A percentile compares a stretch with the other conserved stretches of the same genome.
These are phyloP conservation scores for Wickerhamiella hasegawae DNA, from an alignment of 805 yeast species.

Conservation along the genomic window DNA sequence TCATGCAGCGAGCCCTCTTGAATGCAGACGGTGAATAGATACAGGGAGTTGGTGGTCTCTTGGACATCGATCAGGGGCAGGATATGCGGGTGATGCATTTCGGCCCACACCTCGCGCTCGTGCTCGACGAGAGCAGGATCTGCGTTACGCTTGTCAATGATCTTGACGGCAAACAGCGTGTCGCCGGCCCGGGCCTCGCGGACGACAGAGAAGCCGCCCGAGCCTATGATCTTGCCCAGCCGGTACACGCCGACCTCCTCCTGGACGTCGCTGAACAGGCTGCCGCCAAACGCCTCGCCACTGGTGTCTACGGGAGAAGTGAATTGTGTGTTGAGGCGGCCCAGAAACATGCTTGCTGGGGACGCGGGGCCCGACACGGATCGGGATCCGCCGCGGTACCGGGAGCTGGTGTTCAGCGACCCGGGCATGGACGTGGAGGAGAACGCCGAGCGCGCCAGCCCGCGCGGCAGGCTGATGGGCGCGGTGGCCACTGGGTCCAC, in stretches of 20 bases:
- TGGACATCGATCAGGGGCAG: slow-evolving; percentile 45
- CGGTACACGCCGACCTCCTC: slow-evolving; percentile 1
- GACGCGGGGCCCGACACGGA: slow-evolving; percentile 2
- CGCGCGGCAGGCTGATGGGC: not conserved
- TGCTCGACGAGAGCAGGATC: slow-evolving; percentile 40
- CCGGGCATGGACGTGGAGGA: not conserved
- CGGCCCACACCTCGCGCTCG: slow-evolving; percentile 66
- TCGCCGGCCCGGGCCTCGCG: slow-evolving; percentile 3
- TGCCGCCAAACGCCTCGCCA: not conserved
- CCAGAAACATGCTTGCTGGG: slow-evolving; percentile 3
- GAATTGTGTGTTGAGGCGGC: slow-evolving; percentile 6
- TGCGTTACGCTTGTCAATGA: slow-evolving; percentile 27
- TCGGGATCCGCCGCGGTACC: not conserved
- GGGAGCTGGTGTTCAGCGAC: not conserved
- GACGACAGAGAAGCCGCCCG: slow-evolving; percentile 7
- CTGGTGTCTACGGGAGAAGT: not conserved
- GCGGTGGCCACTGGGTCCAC: not conserved
- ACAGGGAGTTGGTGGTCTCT: slow-evolving; percentile 45
- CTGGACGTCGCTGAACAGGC: not conserved
- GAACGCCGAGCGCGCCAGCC: not conserved
- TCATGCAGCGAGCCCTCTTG: slow-evolving; percentile 57
- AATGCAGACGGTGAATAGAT: slow-evolving; percentile 53
- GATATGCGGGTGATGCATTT: slow-evolving; percentile 46
- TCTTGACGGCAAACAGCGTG: slow-evolving; percentile 39
- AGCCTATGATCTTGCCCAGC: slow-evolving; percentile 7